Conservation (phyloP, 371 early-diverging fungal species). For the Mortierella sp. region DNA sequence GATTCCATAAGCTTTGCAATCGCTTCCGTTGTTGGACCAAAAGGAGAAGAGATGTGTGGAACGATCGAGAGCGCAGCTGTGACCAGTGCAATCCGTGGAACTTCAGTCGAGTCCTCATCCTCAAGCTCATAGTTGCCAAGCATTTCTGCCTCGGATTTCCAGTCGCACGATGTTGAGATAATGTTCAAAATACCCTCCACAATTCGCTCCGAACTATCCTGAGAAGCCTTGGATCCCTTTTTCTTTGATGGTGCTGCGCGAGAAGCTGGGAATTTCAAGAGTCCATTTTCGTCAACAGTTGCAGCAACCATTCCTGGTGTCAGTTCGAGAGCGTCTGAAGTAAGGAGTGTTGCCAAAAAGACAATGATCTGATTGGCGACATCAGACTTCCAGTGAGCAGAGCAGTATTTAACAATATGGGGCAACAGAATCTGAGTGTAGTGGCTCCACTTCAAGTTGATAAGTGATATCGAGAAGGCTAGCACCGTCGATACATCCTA, state of each 20-base stretch:
- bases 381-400: constrained; percentile 53
- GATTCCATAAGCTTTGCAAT: constrained; percentile 55
- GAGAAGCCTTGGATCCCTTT: constrained; percentile 12
- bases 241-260: constrained; percentile 20
- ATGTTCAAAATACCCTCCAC: constrained; percentile 55
- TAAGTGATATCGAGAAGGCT: constrained; percentile 73
- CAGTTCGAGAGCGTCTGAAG: constrained; percentile 55
- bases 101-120: constrained; percentile 24
- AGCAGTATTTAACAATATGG: constrained; percentile 67
- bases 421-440: constrained; percentile 77
- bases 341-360: constrained; percentile 63
- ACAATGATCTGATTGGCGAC: constrained; percentile 61
- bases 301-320: constrained; percentile 62
- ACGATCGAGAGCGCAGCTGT: constrained; percentile 66
- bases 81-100: constrained; percentile 53
- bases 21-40: constrained; percentile 52
- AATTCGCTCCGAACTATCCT: constrained; percentile 35
- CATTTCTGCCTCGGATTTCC: constrained; percentile 62
- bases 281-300: constrained; percentile 61
- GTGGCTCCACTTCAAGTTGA: constrained; percentile 71
- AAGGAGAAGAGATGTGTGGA: constrained; percentile 59
- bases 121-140: constrained; percentile 56
- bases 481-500: constrained; percentile 65
- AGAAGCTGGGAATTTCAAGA: constrained; percentile 64
- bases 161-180: constrained; percentile 57